A percentile compares a stretch with the other conserved stretches of the same genome.
These are phyloP conservation scores for Backusella liffmaniae DNA, from an alignment of 192 early-diverging fungal genomes.

Conservation along the genomic window DNA sequence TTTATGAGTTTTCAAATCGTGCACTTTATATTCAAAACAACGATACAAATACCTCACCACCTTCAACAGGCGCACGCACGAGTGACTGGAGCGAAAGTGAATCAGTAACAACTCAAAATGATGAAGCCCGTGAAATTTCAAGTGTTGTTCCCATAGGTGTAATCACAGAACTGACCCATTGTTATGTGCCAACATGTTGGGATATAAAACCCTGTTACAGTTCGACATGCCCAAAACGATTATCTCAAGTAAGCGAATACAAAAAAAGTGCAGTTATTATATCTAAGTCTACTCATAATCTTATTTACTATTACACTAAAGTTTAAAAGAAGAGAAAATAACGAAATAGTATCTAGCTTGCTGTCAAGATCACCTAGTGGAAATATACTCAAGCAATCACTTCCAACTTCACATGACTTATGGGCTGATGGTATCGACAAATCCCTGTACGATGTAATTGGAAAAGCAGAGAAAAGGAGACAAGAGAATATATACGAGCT, in stretches of 20 bases:
- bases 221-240: constrained; percentile 77
- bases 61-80: background rate
- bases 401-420: constrained; percentile 57
- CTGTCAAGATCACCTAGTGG: background rate
- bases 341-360: background rate
- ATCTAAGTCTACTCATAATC: background rate
- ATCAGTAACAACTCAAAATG: background rate
- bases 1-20: constrained; percentile 69
- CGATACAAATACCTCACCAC: background rate
- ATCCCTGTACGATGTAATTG: constrained; percentile 67
- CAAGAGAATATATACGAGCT: constrained; percentile 86
- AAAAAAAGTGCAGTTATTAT: background rate
- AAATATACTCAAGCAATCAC: constrained; percentile 8
- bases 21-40: constrained; percentile 9
- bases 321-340: constrained; percentile 9
- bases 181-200: constrained; percentile 92
- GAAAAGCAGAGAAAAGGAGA: constrained; percentile 65
- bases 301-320: background rate
- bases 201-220: constrained; percentile 84
- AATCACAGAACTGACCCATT: constrained; percentile 86
- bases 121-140: background rate
- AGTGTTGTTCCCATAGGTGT: constrained; percentile 70
- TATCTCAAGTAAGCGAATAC: constrained; percentile 53
- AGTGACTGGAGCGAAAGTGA: constrained; percentile 14
- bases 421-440: constrained; percentile 84